Evolutionary conservation across 805 yeast genomes (phyloP).

Genomic region (Dipodascus albidus): DNA sequence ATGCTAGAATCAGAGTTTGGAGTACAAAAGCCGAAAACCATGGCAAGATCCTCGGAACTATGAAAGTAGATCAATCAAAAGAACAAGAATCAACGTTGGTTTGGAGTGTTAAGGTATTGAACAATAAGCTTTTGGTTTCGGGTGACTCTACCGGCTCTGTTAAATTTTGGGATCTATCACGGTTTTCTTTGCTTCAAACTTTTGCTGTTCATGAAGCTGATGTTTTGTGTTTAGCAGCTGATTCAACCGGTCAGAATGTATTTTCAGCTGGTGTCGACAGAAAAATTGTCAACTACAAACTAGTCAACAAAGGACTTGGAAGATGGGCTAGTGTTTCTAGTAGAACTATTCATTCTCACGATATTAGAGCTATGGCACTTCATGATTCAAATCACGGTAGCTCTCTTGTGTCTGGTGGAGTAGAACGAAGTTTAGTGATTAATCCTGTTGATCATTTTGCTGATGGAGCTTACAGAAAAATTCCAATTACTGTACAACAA

Average conservation of each 20-base stretch:
- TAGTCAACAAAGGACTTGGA: slow-evolving; percentile 30
- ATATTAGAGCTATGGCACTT: slow-evolving; percentile 64
- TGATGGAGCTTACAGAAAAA: slow-evolving; percentile 59
- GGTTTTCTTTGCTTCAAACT: slow-evolving; percentile 66
- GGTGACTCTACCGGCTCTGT: slow-evolving; percentile 95
- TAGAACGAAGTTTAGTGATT: slow-evolving; percentile 32
- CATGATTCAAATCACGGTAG: slow-evolving; percentile 53
- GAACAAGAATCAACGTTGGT: slow-evolving; percentile 72
- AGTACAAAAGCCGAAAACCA: slow-evolving; percentile 28
- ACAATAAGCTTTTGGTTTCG: slow-evolving; percentile 65
- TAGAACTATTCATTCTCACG: slow-evolving; percentile 75
- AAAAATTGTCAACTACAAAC: slow-evolving; percentile 64
- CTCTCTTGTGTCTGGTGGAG: slow-evolving; percentile 42
- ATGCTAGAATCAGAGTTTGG: slow-evolving; percentile 87
- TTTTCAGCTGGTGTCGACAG: slow-evolving; percentile 93
- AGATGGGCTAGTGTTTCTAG: slow-evolving; percentile 73
- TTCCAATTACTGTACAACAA: slow-evolving; percentile 50
- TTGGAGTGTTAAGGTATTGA: slow-evolving; percentile 70
- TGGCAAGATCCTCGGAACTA: slow-evolving; percentile 67
- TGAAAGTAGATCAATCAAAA: slow-evolving; percentile 86
- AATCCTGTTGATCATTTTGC: slow-evolving; percentile 56
- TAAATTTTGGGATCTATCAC: slow-evolving; percentile 73
- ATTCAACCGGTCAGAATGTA: slow-evolving; percentile 47
- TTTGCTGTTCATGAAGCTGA: slow-evolving; percentile 87
- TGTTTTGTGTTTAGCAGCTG: slow-evolving; percentile 60